Evolutionary conservation across 805 yeast species (phyloP).

Genomic region (Myxozyma neotropica): DNA sequence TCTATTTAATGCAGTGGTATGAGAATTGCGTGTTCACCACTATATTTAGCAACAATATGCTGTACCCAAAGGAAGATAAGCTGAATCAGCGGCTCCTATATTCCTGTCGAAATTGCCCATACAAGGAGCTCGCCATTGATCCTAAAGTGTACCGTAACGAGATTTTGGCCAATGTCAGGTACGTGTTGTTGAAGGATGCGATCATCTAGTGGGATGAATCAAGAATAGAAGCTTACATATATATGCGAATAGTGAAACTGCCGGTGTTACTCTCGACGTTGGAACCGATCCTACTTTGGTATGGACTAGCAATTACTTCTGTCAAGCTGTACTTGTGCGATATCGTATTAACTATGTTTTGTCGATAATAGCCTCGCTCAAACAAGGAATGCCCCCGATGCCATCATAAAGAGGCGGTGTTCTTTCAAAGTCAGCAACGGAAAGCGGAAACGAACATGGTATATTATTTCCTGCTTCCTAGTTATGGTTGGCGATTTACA

Average conservation of each 20-base stretch:
- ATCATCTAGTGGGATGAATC: not conserved
- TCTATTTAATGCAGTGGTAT: not conserved
- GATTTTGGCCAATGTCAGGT: slow-evolving; percentile 81
- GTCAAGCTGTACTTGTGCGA: not conserved
- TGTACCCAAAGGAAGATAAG: slow-evolving; percentile 94
- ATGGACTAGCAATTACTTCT: slow-evolving; percentile 1
- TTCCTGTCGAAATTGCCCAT: slow-evolving; percentile 93
- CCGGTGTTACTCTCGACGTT: slow-evolving; percentile 94
- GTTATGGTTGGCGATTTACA: not conserved
- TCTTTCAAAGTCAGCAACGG: slow-evolving; percentile 94
- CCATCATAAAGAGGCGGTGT: slow-evolving; percentile 85
- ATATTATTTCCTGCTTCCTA: not conserved
- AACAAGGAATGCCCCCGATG: slow-evolving; percentile 93
- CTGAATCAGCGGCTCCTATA: slow-evolving; percentile 72
- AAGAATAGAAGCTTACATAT: not conserved
- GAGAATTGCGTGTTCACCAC: not conserved
- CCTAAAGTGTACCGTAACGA: slow-evolving; percentile 91
- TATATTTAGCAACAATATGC: slow-evolving; percentile 75
- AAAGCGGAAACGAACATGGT: slow-evolving; percentile 92
- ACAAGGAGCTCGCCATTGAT: slow-evolving; percentile 86
- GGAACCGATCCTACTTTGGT: slow-evolving; percentile 92
- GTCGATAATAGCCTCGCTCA: slow-evolving; percentile 67
- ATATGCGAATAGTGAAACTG: slow-evolving; percentile 64
- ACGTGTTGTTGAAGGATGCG: slow-evolving; percentile 4
- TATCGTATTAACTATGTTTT: not conserved